Percentiles rank a stretch among this genome's conserved stretches.
These are phyloP conservation scores for Scutellaria baicalensis DNA, from an alignment of 257 asterid species.

Conservation along the genomic window DNA sequence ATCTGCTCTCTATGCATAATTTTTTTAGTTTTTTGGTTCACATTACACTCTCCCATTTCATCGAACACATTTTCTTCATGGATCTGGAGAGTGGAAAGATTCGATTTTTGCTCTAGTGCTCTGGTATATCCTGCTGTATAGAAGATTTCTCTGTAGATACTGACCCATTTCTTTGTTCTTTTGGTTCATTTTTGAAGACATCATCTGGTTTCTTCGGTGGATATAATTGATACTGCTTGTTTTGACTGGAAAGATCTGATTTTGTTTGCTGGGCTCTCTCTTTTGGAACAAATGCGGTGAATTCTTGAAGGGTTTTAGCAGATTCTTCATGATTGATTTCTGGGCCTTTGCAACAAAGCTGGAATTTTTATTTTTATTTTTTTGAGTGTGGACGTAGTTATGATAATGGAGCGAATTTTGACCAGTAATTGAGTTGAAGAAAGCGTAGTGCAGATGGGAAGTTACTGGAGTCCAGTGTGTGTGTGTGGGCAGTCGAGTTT, in stretches of 20 bases:
- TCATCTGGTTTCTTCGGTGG: too few relatives aligned
- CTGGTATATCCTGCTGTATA: background rate
- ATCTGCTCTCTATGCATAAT: conserved; percentile 17
- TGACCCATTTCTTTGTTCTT: background rate
- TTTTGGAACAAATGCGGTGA: conserved; percentile 3
- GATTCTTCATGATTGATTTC: background rate
- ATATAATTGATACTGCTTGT: background rate
- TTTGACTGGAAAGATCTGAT: conserved; percentile 16
- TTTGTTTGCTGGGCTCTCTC: conserved; percentile 28
- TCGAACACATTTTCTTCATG: conserved; percentile 10
- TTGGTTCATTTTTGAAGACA: background rate
- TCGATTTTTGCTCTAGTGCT: background rate
- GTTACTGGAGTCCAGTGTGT: background rate
- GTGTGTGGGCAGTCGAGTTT: background rate
- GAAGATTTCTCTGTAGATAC: background rate
- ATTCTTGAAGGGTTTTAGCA: conserved; percentile 3
- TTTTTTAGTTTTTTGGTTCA: background rate
- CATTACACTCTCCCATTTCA: conserved; percentile 9
- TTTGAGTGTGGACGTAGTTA: background rate
- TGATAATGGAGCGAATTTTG: conserved; percentile 3
- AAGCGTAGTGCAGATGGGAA: background rate
- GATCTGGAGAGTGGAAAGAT: conserved; percentile 33
- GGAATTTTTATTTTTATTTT: background rate
- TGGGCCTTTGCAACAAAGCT: conserved; percentile 15
- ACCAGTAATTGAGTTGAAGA: conserved; percentile 2